Evolutionary conservation across 2,329 filamentous ascomycete species (phyloP).

Genomic region (Knufia petricola): DNA sequence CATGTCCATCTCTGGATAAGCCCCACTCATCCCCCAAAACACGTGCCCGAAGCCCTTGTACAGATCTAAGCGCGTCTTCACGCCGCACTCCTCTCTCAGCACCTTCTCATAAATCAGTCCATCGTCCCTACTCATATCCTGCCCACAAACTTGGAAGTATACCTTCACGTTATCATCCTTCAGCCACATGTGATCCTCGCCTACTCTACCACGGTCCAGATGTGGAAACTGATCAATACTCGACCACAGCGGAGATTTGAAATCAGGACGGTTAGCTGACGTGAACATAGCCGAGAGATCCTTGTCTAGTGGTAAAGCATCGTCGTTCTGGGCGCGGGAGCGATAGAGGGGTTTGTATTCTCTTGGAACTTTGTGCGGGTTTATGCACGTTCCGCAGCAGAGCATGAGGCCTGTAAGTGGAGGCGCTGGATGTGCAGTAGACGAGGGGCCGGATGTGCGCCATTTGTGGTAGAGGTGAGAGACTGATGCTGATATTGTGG

Average conservation of each 20-base stretch:
- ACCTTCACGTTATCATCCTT: constrained; percentile 22
- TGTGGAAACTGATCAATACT: constrained; percentile 26
- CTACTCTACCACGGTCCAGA: neutral
- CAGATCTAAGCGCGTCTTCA: constrained; percentile 37
- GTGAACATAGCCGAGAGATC: constrained; percentile 23
- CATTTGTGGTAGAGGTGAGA: constrained; percentile 28
- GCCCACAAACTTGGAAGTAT: constrained; percentile 43
- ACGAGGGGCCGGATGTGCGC: constrained; percentile 32
- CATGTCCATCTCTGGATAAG: constrained; percentile 15
- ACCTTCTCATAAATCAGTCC: constrained; percentile 43
- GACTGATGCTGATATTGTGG: constrained; percentile 31
- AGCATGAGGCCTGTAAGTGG: constrained; percentile 40
- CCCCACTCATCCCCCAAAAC: constrained; percentile 14
- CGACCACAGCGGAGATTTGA: constrained; percentile 24
- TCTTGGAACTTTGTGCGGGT: constrained; percentile 25
- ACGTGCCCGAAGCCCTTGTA: constrained; percentile 36
- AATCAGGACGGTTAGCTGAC: constrained; percentile 27
- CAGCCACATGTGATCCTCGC: constrained; percentile 28
- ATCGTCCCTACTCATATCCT: constrained; percentile 45
- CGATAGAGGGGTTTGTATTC: constrained; percentile 32
- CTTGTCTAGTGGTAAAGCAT: constrained; percentile 29
- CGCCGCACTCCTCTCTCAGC: constrained; percentile 35
- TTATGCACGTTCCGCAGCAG: constrained; percentile 31
- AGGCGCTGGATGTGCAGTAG: constrained; percentile 20
- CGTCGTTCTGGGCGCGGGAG: constrained; percentile 35